These are phyloP conservation scores for Cytospora chrysosperma DNA, from an alignment of 2,329 filamentous ascomycete species.

Conservation along the genomic window DNA sequence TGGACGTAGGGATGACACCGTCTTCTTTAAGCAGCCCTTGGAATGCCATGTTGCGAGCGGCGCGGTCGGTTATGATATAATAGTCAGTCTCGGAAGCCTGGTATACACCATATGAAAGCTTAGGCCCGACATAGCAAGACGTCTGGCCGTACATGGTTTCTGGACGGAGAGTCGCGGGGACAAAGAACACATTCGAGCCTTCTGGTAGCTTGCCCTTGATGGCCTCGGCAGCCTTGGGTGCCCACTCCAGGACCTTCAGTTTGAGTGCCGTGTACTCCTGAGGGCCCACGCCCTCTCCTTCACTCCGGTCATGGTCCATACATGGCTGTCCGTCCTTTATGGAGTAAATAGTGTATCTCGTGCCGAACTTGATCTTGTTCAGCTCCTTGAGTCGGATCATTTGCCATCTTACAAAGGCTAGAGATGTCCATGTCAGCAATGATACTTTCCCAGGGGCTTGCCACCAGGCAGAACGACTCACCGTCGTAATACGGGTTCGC, in stretches of 20 bases:
- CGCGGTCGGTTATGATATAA: conserved; percentile 78
- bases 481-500: conserved; percentile 94
- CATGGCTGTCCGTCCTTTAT: conserved; percentile 81
- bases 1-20: conserved; percentile 66
- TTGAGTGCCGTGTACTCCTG: conserved; percentile 88
- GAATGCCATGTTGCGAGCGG: conserved; percentile 90
- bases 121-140: conserved; percentile 91
- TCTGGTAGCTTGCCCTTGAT: conserved; percentile 77
- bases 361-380: conserved; percentile 89
- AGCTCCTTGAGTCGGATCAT: conserved; percentile 90
- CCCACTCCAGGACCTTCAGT: conserved; percentile 87
- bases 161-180: conserved; percentile 87
- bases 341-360: conserved; percentile 84
- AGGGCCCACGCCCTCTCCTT: conserved; percentile 38
- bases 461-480: neutral
- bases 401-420: conserved; percentile 87
- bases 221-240: conserved; percentile 68
- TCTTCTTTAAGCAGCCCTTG: conserved; percentile 81
- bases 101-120: conserved; percentile 86
- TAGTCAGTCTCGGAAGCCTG: conserved; percentile 76
- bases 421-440: neutral
- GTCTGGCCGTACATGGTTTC: conserved; percentile 99
- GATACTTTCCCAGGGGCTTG: neutral
- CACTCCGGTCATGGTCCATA: conserved; percentile 48
- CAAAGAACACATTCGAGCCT: conserved; percentile 78